phyloP scores from a whole-genome alignment of 202 grass and related monocot genomes.

The Panicum virgatum region DNA sequence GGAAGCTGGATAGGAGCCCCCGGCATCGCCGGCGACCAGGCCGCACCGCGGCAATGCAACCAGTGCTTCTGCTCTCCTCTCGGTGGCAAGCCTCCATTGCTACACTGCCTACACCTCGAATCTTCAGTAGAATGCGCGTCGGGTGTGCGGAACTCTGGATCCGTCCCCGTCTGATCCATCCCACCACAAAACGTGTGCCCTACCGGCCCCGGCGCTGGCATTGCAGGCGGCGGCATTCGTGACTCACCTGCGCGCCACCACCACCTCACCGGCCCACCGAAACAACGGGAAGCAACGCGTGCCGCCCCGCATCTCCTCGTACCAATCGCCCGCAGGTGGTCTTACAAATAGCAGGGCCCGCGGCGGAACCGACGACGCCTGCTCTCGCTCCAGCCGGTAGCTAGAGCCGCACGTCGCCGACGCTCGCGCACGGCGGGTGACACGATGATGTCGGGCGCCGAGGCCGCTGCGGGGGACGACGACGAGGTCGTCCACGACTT shows the following conservation, averaged over 20 bases:
- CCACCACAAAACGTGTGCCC: neutral
- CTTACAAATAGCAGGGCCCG: neutral
- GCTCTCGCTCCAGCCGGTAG: neutral
- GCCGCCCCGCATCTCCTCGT: neutral
- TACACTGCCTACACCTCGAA: too few relatives aligned
- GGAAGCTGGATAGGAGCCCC: too few relatives aligned
- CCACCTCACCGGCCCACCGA: neutral
- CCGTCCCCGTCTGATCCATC: too few relatives aligned
- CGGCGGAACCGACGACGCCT: neutral
- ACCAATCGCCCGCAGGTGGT: neutral
- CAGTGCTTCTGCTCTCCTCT: too few relatives aligned
- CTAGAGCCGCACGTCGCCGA: neutral
- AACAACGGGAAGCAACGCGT: neutral
- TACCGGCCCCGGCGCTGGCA: neutral
- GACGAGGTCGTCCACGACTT: constrained; percentile 54
- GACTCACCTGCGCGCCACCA: constrained; percentile 10
- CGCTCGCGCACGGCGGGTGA: neutral
- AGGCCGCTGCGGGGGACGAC: neutral
- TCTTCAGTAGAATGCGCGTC: too few relatives aligned
- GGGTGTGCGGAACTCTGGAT: too few relatives aligned
- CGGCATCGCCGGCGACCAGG: too few relatives aligned
- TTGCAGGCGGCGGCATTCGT: neutral
- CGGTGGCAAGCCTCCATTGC: too few relatives aligned
- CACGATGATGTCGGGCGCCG: neutral
- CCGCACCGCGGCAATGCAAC: too few relatives aligned